A percentile compares a stretch with the other conserved stretches of the same genome.
These are phyloP conservation scores for Spathaspora sp. DNA, from an alignment of 1,139 yeast species.

Conservation along the genomic window DNA sequence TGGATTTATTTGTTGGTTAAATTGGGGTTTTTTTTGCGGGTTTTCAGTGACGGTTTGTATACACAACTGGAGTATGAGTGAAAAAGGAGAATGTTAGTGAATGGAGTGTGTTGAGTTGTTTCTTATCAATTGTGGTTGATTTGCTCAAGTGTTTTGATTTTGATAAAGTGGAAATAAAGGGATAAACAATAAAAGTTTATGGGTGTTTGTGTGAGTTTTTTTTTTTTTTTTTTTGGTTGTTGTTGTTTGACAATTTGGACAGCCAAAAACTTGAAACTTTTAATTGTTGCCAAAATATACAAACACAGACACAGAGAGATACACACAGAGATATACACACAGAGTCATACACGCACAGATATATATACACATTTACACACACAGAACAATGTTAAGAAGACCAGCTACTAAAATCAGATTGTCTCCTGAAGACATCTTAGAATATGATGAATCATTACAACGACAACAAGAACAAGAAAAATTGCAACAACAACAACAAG, in stretches of 20 bases:
- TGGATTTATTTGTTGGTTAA: constrained; percentile 3
- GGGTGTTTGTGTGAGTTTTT: not conserved
- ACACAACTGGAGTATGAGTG: no score
- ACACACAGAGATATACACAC: no score
- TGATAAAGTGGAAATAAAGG: no score
- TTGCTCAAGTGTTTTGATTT: not conserved
- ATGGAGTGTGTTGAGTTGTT: not conserved
- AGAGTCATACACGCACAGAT: no score
- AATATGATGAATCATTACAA: constrained; percentile 49
- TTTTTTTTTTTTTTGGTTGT: not conserved
- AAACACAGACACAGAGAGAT: no score
- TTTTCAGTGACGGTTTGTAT: not conserved
- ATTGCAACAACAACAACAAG: constrained; percentile 8
- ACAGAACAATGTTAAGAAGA: constrained; percentile 51
- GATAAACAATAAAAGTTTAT: not conserved
- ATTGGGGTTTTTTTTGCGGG: constrained; percentile 2
- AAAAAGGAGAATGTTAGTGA: not conserved
- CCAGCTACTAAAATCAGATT: constrained; percentile 64
- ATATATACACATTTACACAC: not conserved
- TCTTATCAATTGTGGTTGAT: no score
- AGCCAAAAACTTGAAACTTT: not conserved
- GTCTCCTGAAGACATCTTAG: constrained; percentile 65
- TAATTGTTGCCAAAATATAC: no score
- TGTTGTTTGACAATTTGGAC: not conserved
- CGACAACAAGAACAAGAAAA: constrained; percentile 9